Conservation (phyloP, 495 filamentous ascomycete genomes). For the Aspergillus nidulans region DNA sequence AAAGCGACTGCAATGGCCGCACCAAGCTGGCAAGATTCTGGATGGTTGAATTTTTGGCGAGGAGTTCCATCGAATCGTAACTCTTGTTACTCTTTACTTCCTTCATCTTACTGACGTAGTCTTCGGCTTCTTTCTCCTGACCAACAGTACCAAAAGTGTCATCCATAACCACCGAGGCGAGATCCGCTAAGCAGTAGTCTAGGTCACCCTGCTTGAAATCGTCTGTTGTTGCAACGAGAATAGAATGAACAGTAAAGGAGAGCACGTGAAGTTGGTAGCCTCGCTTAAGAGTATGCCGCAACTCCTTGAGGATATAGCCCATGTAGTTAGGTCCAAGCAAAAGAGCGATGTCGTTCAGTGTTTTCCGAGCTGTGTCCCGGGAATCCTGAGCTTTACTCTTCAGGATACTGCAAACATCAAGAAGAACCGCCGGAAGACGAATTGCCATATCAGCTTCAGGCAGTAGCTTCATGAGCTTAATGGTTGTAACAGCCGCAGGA, state of each 20-base stretch:
- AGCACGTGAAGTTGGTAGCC: constrained; percentile 95
- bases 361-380: constrained; percentile 83
- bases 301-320: constrained; percentile 87
- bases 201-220: constrained; percentile 74
- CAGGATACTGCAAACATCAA: constrained; percentile 88
- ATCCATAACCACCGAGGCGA: constrained; percentile 87
- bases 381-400: constrained; percentile 84
- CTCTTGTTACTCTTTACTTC: constrained; percentile 98
- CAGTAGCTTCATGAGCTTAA: constrained; percentile 79
- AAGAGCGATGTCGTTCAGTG: constrained; percentile 73
- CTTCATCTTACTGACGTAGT: constrained; percentile 92
- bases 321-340: constrained; percentile 79
- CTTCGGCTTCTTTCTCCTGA: constrained; percentile 94
- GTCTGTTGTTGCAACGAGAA: constrained; percentile 72
- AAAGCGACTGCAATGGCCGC: constrained; percentile 66
- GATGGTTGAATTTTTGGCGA: constrained; percentile 75
- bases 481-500: constrained; percentile 77
- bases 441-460: constrained; percentile 64
- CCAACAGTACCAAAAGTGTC: constrained; percentile 96
- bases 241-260: constrained; percentile 90
- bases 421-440: constrained; percentile 74
- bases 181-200: constrained; percentile 77
- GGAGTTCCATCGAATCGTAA: constrained; percentile 92
- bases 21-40: constrained; percentile 68
- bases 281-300: constrained; percentile 71